A percentile compares a stretch with the other conserved stretches of the same genome.
Conservation (phyloP, 306 rosid genomes). For the Dryas octopetala region DNA sequence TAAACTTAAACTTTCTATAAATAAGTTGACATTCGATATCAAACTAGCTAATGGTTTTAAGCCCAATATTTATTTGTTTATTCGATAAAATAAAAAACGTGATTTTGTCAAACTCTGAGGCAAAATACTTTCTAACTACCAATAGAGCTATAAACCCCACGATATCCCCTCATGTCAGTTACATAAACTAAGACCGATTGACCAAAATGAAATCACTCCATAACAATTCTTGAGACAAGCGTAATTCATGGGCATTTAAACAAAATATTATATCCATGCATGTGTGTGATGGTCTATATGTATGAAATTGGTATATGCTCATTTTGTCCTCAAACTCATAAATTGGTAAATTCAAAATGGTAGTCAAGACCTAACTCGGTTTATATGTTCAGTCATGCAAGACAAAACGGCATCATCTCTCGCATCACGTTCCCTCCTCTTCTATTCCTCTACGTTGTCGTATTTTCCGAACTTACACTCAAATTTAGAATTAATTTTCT, state of each 20-base stretch:
- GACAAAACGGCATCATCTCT: constrained; percentile 6
- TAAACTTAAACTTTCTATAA: too few relatives aligned
- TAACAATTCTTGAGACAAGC: neutral
- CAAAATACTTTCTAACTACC: too few relatives aligned
- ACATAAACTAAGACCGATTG: neutral
- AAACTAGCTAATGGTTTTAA: too few relatives aligned
- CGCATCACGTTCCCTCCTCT: neutral
- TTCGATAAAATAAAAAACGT: too few relatives aligned
- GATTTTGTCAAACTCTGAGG: too few relatives aligned
- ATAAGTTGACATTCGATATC: too few relatives aligned
- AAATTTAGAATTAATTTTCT: neutral
- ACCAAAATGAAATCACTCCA: neutral
- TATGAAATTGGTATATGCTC: neutral
- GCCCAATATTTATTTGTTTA: too few relatives aligned
- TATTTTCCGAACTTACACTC: neutral
- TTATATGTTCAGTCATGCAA: neutral
- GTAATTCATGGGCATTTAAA: neutral
- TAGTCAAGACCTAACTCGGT: neutral
- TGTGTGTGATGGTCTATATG: neutral
- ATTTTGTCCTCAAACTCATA: neutral
- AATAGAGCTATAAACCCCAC: too few relatives aligned
- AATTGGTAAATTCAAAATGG: neutral
- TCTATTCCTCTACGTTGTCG: constrained; percentile 25
- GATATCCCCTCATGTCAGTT: too few relatives aligned
- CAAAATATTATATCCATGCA: neutral